Base-by-base conservation (phyloP, 148 eudicot genomes). In the Rhododendron griersonianum region DNA sequence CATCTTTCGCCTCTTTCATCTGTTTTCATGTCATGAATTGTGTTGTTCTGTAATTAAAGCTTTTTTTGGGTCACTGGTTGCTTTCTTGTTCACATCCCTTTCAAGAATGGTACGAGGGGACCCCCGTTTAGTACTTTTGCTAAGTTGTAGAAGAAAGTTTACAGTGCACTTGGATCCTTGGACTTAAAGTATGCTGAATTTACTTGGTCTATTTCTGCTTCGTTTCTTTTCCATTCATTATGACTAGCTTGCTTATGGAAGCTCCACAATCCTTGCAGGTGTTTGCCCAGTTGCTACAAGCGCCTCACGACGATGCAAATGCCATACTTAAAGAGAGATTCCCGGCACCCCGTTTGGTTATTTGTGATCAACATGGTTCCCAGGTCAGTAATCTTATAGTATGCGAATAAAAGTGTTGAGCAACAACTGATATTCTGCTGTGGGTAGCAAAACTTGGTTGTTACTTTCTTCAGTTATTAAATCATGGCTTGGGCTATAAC, bases 351-450 rank as follows among this genome's bases (percentile, higher is more conserved):
- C 99, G 98, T 57, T 88, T 95, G 81, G 99, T 97, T 81, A 88
- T 95, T 47, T 97, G 99, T 86, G 99, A 97, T 90, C 99, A 97
- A 89, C 92, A 97, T 88, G 99, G 98, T 78, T 97, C 99, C 71
- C 99, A 97, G 98, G 99, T 95, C 59, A 86, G 47, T 69, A 84
- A 53, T 81, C 39, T 86, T 37, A 11, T 14, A 45, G 1, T 69
- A 14, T 30, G 2, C 51, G 63, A 28, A 69, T 48, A 83, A 19
- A 19, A 14, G 71, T 47, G 30, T 44, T 75, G 47, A 75, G 51
- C 53, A 37, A 23, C 50, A 23, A 77, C 28, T 78, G 80, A 78
- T 28, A 50, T 78, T 21, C 81, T 78, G 44, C 23, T 63, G 61
- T 28, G 9, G n/a, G 18, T 83, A 47, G 55, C 79, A 18, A 30